phyloP scores from a whole-genome alignment of 257 asterid genomes.

The Penstemon newberryi region DNA sequence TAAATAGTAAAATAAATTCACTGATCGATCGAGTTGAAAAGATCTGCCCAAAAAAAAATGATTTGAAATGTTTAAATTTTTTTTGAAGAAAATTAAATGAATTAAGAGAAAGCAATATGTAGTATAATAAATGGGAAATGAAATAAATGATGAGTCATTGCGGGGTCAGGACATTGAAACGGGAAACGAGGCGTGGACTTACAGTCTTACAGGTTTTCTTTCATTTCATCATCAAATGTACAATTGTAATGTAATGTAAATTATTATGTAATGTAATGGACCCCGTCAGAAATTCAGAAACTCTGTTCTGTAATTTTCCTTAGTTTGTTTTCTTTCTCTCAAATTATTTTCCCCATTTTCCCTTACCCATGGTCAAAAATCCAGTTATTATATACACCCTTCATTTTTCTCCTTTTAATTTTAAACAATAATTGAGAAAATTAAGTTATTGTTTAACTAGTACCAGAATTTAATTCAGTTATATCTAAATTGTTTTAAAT shows the following conservation, averaged over 20 bases:
- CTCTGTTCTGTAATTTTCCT: neutral
- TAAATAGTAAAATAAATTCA: too few relatives aligned
- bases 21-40: too few relatives aligned
- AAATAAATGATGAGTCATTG: slow-evolving; percentile 40
- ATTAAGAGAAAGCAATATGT: too few relatives aligned
- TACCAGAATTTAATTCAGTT: too few relatives aligned
- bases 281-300: slow-evolving; percentile 1
- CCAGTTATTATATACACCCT: too few relatives aligned
- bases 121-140: slow-evolving; percentile 36
- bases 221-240: neutral
- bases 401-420: too few relatives aligned
- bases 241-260: neutral
- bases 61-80: neutral
- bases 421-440: too few relatives aligned
- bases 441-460: too few relatives aligned
- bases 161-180: slow-evolving; percentile 53
- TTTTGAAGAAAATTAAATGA: neutral
- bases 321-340: slow-evolving; percentile 17
- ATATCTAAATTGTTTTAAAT: too few relatives aligned
- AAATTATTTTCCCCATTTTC: neutral
- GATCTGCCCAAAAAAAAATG: neutral
- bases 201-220: slow-evolving; percentile 9
- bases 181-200: slow-evolving; percentile 66
- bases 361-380: too few relatives aligned
- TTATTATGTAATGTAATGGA: neutral